Evolutionary conservation across 192 early-diverging fungal genomes (phyloP).

Genomic region (Entomortierella lignicola): DNA sequence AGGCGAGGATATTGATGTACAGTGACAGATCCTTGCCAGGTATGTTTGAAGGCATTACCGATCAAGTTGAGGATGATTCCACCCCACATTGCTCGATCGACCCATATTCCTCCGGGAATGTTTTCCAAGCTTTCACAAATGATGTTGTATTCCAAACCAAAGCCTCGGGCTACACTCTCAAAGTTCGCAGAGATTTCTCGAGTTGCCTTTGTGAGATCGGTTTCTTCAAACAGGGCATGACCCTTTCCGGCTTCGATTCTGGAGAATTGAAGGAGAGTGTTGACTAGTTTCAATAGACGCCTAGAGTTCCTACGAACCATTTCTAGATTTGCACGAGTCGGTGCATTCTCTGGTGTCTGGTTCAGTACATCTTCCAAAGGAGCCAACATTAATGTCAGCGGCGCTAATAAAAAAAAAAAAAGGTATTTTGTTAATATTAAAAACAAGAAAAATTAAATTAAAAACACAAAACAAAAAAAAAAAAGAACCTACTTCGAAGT

Average conservation of each 20-base stretch:
- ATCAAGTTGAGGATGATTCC: conserved; percentile 72
- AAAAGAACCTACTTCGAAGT: conserved; percentile 53
- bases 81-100: conserved; percentile 72
- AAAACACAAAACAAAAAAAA: neutral
- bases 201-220: conserved; percentile 60
- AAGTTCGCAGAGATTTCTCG: conserved; percentile 64
- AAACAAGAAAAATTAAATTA: neutral
- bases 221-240: conserved; percentile 61
- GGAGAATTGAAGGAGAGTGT: conserved; percentile 65
- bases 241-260: conserved; percentile 66
- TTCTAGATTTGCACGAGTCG: conserved; percentile 32
- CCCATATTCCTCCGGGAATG: conserved; percentile 42
- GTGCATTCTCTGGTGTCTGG: conserved; percentile 25
- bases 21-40: conserved; percentile 59
- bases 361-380: conserved; percentile 61
- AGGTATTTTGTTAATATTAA: conserved; percentile 37
- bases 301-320: conserved; percentile 63
- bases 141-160: conserved; percentile 55
- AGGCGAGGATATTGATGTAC: conserved; percentile 60
- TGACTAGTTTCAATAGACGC: conserved; percentile 67
- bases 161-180: conserved; percentile 61
- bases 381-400: conserved; percentile 65
- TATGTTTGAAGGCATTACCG: conserved; percentile 63
- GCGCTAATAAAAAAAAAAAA: conserved; percentile 35
- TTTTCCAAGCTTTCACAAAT: conserved; percentile 43